A percentile compares a stretch with the other conserved stretches of the same genome.
phyloP scores from a whole-genome alignment of 805 yeast species.

The Candida khao-thaluensis region DNA sequence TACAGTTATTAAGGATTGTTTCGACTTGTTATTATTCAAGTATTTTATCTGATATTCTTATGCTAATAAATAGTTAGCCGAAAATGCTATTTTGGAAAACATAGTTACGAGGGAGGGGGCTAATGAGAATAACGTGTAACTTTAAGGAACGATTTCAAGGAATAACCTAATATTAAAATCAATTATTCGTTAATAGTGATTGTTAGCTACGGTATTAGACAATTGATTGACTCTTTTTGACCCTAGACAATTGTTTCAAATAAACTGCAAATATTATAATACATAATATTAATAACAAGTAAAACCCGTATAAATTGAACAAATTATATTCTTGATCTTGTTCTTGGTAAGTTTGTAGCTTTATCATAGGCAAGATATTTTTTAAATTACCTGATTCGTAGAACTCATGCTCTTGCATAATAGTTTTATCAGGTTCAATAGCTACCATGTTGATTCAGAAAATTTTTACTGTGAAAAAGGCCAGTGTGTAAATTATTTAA shows the following conservation, averaged over 20 bases:
- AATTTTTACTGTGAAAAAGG: background rate
- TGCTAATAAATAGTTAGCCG: no score
- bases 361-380: constrained; percentile 23
- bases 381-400: constrained; percentile 29
- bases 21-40: no score
- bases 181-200: no score
- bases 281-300: constrained; percentile 1
- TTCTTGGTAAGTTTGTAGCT: constrained; percentile 22
- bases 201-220: background rate
- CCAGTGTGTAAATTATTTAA: background rate
- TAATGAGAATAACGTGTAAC: no score
- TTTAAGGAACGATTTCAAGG: no score
- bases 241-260: background rate
- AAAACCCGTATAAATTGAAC: constrained; percentile 1
- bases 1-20: no score
- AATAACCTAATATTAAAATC: no score
- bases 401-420: constrained; percentile 26
- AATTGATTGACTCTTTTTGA: background rate
- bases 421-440: constrained; percentile 9
- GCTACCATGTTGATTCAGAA: constrained; percentile 4
- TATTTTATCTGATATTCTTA: no score
- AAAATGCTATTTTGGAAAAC: no score
- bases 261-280: constrained; percentile 3
- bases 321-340: constrained; percentile 7
- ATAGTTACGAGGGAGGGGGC: no score